Conservation (phyloP, 2,329 filamentous ascomycete species). For the Hypocreales sp. region DNA sequence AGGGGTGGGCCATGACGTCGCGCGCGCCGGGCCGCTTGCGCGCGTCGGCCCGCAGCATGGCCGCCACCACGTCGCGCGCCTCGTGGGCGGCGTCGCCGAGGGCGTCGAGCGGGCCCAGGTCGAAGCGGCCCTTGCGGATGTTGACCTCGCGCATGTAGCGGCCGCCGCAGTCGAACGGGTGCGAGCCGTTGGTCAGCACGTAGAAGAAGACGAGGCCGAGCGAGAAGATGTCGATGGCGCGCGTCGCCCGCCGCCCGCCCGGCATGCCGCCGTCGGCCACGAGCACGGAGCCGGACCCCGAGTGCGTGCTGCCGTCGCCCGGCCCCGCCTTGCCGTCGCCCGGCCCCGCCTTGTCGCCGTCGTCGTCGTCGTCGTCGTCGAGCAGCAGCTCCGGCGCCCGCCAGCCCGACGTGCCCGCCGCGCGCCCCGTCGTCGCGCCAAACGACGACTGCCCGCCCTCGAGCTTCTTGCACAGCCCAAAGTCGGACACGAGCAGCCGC, state of each 20-base stretch:
- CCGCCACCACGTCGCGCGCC: constrained; percentile 70
- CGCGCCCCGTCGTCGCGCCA: constrained; percentile 84
- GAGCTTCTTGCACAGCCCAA: constrained; percentile 92
- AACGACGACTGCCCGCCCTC: constrained; percentile 91
- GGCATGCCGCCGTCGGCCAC: constrained; percentile 40
- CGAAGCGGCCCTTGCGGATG: constrained; percentile 78
- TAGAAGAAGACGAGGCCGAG: constrained; percentile 98
- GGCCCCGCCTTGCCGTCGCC: too few relatives aligned
- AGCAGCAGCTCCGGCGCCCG: constrained; percentile 86
- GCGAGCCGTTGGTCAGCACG: constrained; percentile 80
- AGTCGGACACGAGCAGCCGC: constrained; percentile 91
- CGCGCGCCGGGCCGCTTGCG: constrained; percentile 52
- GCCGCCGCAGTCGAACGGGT: constrained; percentile 89
- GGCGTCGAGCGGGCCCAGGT: constrained; percentile 52
- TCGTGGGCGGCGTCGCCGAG: constrained; percentile 77
- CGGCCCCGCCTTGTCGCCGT: constrained; percentile 24
- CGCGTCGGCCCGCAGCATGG: constrained; percentile 51
- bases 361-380: constrained; percentile 51
- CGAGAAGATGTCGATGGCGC: constrained; percentile 95
- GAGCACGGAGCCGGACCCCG: constrained; percentile 43
- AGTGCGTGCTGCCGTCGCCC: constrained; percentile 43
- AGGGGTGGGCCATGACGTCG: constrained; percentile 81
- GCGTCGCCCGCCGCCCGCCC: constrained; percentile 64
- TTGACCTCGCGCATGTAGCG: constrained; percentile 95
- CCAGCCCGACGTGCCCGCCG: constrained; percentile 89